Conservation (phyloP, 1,139 yeast species). For the Protomyces lactucae-debilis region DNA sequence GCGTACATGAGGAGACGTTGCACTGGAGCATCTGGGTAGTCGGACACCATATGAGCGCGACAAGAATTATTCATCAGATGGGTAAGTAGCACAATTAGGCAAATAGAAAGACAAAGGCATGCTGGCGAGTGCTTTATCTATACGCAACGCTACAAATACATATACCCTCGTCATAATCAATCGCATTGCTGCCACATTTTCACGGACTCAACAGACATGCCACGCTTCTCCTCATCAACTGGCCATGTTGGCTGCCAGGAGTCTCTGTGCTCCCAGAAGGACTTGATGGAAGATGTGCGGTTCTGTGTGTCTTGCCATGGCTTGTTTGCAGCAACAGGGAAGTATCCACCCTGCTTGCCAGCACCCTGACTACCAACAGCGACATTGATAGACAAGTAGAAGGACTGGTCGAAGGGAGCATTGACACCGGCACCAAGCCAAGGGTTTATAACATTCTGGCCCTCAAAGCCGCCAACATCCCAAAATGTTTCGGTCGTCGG, state of each 20-base stretch:
- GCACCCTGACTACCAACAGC: slow-evolving; percentile 31
- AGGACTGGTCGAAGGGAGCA: slow-evolving; percentile 32
- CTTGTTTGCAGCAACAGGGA: slow-evolving; percentile 27
- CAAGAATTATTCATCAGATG: not conserved
- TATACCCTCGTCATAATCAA: not conserved
- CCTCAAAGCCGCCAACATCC: slow-evolving; percentile 4
- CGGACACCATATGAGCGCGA: too few relatives aligned
- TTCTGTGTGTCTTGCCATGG: slow-evolving; percentile 27
- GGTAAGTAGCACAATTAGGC: not conserved
- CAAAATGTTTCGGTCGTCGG: slow-evolving; percentile 13
- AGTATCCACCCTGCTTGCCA: slow-evolving; percentile 25
- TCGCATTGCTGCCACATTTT: slow-evolving; percentile 16
- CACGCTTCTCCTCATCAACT: slow-evolving; percentile 1
- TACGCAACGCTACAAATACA: too few relatives aligned
- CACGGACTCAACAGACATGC: slow-evolving; percentile 8
- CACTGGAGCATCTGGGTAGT: too few relatives aligned
- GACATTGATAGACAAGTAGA: slow-evolving; percentile 30
- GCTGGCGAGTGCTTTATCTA: too few relatives aligned
- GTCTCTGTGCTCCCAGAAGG: not conserved
- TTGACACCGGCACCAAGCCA: slow-evolving; percentile 26
- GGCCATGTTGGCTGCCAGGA: slow-evolving; percentile 11
- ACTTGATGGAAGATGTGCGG: slow-evolving; percentile 1
- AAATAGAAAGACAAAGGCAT: not conserved
- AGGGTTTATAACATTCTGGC: slow-evolving; percentile 27
- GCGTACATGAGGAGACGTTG: too few relatives aligned